Base-by-base conservation (phyloP, 2,329 filamentous ascomycete genomes). In the Escovopsis sp. region DNA sequence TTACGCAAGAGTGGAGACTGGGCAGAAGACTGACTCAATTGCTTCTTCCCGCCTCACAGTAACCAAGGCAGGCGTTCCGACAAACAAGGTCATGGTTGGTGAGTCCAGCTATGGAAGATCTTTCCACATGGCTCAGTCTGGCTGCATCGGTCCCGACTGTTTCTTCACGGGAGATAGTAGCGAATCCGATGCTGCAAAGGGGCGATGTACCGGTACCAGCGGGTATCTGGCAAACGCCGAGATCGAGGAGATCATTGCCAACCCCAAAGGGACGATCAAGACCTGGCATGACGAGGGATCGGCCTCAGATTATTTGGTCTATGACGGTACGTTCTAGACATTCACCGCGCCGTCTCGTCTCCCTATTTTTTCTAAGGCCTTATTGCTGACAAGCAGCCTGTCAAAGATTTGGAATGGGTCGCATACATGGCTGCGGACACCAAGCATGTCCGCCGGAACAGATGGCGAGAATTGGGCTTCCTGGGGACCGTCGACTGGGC, bases 221-320 rank as follows among this genome's bases (percentile, higher is more conserved):
- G 52, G 52, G 2, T 52, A 52, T 13, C 40, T 54, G 13, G 18
- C 45, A 6, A 43, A 48, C 27, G 44, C 40, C 14, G 51, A 53
- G 35, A 48, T 54, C 23, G 17, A 38, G 6, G 38, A 35, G 34
- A 35, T 37, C 9, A 33, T 38, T n/a, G 33, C 27, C 12, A 32
- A 16, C 4, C 9, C 16, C 11, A 39, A 48, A 12, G 43, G 41
- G 13, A 41, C 41, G 21, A 14, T 41, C 4, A 38, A 36, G 27
- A 25, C 29, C 7, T 28, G 35, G 15, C 35, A 36, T 16, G 38
- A 38, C 15, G 21, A 28, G 14, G 29, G 36, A 15, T 33, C 39
- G 2, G 28, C 27, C 7, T 35, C 39, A 3, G 39, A 38, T 25
- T 35, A 35, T 11, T 3, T 41, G 11, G 28, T 41, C 3, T 39